Evolutionary conservation across 768 basidiomycete species (phyloP).

Genomic region (Chlorophyllum brunneum): DNA sequence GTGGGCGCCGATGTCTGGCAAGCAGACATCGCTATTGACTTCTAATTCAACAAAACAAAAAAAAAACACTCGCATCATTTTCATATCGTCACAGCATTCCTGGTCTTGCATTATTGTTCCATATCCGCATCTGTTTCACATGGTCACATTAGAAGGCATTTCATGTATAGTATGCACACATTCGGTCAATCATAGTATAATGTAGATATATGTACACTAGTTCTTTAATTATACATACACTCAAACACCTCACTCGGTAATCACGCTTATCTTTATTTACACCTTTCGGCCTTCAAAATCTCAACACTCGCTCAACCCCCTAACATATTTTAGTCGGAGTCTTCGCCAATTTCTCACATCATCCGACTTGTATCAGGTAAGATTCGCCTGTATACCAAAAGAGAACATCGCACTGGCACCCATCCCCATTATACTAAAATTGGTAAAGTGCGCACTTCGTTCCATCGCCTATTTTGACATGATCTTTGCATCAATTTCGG

Average conservation of each 20-base stretch:
- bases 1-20: slow-evolving; percentile 15
- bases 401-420: slow-evolving; percentile 30
- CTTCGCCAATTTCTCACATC: slow-evolving; percentile 41
- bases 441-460: slow-evolving; percentile 28
- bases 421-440: slow-evolving; percentile 35
- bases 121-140: no score
- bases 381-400: neutral
- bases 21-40: slow-evolving; percentile 16
- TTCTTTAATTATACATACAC: no score
- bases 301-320: no score
- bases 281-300: no score
- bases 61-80: neutral
- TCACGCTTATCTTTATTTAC: no score
- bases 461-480: slow-evolving; percentile 24
- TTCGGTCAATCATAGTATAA: no score
- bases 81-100: neutral
- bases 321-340: slow-evolving; percentile 28
- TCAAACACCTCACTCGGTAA: no score
- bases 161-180: no score
- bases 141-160: no score
- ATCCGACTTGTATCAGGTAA: slow-evolving; percentile 29
- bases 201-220: no score
- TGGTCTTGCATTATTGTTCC: no score
- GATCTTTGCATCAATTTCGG: slow-evolving; percentile 21
- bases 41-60: neutral